These are phyloP conservation scores for Rhizoclosmatium globosum DNA, from an alignment of 192 early-diverging fungal genomes.

Conservation along the genomic window DNA sequence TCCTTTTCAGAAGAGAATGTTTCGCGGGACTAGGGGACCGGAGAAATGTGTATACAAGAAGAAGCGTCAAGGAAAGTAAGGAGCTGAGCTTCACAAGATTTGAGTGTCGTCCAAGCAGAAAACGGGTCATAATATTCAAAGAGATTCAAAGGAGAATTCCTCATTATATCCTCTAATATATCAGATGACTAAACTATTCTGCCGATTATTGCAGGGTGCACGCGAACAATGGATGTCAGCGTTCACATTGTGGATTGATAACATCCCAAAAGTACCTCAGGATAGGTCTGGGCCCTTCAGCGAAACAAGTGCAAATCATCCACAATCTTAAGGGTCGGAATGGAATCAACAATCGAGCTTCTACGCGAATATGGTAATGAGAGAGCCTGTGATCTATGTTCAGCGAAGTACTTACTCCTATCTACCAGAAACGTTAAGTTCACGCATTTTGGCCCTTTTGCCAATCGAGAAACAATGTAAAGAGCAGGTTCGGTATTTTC, in stretches of 20 bases:
- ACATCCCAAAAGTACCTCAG: not conserved
- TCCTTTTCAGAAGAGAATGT: not conserved
- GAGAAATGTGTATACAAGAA: not conserved
- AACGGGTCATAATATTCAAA: not conserved
- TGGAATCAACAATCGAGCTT: not conserved
- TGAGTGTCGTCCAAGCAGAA: not conserved
- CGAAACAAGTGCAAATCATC: no score
- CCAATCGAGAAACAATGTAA: not conserved
- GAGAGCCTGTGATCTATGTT: not conserved
- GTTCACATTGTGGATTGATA: not conserved
- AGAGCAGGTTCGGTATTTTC: not conserved
- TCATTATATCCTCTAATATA: no score
- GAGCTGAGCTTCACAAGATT: no score
- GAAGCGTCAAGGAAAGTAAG: not conserved
- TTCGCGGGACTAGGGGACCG: not conserved
- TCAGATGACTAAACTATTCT: no score
- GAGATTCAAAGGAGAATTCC: not conserved
- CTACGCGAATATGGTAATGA: not conserved
- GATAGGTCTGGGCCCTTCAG: no score
- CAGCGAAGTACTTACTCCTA: not conserved
- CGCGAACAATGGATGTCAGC: not conserved
- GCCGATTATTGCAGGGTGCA: no score
- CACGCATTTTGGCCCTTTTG: not conserved
- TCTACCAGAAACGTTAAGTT: not conserved
- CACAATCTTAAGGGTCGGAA: no score